A percentile compares a stretch with the other conserved stretches of the same genome.
phyloP scores from a whole-genome alignment of 352 stramenopile species.

The Achlya hypogyna region DNA sequence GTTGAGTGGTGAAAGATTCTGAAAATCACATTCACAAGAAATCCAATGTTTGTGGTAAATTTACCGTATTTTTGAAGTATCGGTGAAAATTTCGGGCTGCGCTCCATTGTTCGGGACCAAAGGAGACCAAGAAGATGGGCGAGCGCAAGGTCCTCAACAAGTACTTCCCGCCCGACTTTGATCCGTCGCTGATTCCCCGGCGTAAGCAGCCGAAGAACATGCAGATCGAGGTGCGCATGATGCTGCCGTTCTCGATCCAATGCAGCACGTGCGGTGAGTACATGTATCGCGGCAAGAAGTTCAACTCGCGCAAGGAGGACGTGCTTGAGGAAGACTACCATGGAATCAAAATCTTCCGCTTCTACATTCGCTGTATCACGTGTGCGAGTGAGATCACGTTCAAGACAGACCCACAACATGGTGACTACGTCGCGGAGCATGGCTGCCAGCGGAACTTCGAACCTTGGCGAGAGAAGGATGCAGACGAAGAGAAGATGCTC shows the following conservation, averaged over 20 bases:
- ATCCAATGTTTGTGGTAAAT: too few species aligned
- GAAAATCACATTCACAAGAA: too few species aligned
- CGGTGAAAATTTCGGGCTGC: too few species aligned
- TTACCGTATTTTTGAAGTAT: too few species aligned
- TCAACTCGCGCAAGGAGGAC: conserved; percentile 98
- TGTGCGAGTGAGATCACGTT: conserved; percentile 95
- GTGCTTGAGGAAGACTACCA: conserved; percentile 94
- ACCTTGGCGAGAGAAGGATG: conserved; percentile 88
- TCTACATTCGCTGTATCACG: conserved; percentile 97
- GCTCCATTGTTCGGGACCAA: background rate
- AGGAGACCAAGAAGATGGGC: conserved; percentile 79
- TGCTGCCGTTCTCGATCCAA: conserved; percentile 98
- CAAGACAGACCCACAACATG: conserved; percentile 98
- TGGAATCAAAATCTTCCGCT: conserved; percentile 94
- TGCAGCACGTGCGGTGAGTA: conserved; percentile 96
- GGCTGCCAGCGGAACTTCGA: conserved; percentile 97
- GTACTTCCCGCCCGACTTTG: conserved; percentile 99
- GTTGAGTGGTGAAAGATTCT: too few species aligned
- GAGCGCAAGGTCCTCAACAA: conserved; percentile 99
- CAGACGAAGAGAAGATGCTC: conserved; percentile 56
- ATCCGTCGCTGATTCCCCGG: conserved; percentile 91
- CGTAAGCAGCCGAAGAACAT: conserved; percentile 92
- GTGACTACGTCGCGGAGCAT: conserved; percentile 96
- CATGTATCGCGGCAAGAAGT: conserved; percentile 99
- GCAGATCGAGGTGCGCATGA: conserved; percentile 97